Evolutionary conservation across 2,329 filamentous ascomycete species (phyloP), one percentile per base, ranked within the genome.

Genomic region (Raffaelea albimanens): DNA sequence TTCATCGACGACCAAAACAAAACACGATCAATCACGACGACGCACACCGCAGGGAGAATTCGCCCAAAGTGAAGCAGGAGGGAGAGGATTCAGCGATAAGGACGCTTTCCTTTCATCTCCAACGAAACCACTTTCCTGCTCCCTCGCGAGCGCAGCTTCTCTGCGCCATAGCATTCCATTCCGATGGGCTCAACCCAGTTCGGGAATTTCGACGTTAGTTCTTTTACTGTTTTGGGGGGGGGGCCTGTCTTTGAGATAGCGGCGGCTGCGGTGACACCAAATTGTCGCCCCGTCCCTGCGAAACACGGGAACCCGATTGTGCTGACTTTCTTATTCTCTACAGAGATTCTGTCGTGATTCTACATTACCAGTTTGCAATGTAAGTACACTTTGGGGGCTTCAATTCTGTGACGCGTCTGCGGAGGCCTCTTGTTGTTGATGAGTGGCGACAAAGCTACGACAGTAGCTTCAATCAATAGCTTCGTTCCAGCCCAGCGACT

Each of bases 291-390:
- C 11, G 4, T 16, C 38, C 9, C 19, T 44, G n/a, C 20, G 9
- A 19, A 20, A 25, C 25, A 11, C 18, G 20, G 5, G 25, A 8
- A 19, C 20, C 41, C 25, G 13, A 29, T 13, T 29, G 25, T 36
- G 21, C 47, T 47, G 19, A 48, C 45, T 8, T 21, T 21, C 14
- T 38, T 13, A 5, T 14, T 16, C 19, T n/a, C 25, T 10, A n/a
- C 60, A 91, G 85, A 70, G 84, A 62, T 90, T 93, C 64, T 93
- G 87, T 74, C 83, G 78, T 63, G 85, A 90, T 69, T 86, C 86
- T 58, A 90, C 85, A 49, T 72, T 91, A 58, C 86, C 87, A 47
- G 73, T 91, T 58, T 93, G 86, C 73, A 91, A 91, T 75, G 85
- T 90, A 76, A 59, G 83, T 29, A 29, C 13, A n/a, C n/a, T n/a